These are phyloP conservation scores for Noccaea caerulescens DNA, from an alignment of 345 rosid genomes.

Conservation along the genomic window DNA sequence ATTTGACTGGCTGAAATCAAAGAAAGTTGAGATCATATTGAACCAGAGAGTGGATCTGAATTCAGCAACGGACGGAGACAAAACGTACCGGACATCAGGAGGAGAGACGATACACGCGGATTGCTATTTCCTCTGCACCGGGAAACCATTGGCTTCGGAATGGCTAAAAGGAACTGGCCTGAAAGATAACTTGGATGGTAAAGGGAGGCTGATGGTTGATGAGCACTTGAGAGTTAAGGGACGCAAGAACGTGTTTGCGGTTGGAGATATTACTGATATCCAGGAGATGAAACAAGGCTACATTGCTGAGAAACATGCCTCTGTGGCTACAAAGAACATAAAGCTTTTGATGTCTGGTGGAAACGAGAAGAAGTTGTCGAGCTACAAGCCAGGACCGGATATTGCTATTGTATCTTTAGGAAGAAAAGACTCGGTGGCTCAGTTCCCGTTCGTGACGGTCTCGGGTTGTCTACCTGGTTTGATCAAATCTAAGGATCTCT, in stretches of 20 bases:
- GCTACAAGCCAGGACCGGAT: conserved; percentile 53
- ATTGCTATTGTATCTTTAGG: conserved; percentile 74
- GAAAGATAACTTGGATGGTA: conserved; percentile 53
- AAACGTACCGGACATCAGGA: conserved; percentile 54
- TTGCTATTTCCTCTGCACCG: conserved; percentile 62
- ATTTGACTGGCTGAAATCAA: conserved; percentile 59
- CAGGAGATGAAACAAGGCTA: conserved; percentile 85
- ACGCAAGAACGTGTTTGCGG: conserved; percentile 54
- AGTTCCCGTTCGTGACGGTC: conserved; percentile 65
- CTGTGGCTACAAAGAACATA: conserved; percentile 67
- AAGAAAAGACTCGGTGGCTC: conserved; percentile 73
- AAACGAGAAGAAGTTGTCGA: conserved; percentile 56
- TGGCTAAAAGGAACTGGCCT: conserved; percentile 62
- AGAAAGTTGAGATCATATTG: conserved; percentile 64
- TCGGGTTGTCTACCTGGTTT: conserved; percentile 70
- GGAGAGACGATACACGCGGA: conserved; percentile 67
- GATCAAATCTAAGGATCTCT: conserved; percentile 75
- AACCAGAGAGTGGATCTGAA: conserved; percentile 67
- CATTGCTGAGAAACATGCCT: conserved; percentile 73
- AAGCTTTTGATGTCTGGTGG: conserved; percentile 66
- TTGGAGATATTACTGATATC: conserved; percentile 61
- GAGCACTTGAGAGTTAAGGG: conserved; percentile 54
- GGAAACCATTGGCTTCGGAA: conserved; percentile 57
- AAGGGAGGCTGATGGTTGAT: conserved; percentile 63
- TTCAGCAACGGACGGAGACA: conserved; percentile 49